phyloP scores from a whole-genome alignment of 495 filamentous ascomycete genomes.

The Xylaria venustula region DNA sequence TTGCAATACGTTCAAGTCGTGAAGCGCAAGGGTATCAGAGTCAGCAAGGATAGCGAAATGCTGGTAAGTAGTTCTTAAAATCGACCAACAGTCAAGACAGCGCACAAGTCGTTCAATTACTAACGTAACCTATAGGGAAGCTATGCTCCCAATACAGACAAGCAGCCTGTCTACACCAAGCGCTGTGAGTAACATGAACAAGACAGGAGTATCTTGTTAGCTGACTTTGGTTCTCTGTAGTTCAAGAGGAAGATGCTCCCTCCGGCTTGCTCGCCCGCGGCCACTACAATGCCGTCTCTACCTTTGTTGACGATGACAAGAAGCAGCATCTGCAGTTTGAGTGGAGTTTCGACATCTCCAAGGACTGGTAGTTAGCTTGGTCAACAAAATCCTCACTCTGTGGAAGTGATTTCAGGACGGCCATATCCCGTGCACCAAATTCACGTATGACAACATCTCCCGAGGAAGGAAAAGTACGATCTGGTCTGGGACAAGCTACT shows the following conservation, averaged over 20 bases:
- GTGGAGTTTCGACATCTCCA: conserved; percentile 92
- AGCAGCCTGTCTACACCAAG: conserved; percentile 81
- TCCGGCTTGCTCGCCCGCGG: conserved; percentile 84
- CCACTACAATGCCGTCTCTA: conserved; percentile 78
- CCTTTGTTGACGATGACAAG: conserved; percentile 90
- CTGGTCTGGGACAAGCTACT: not conserved
- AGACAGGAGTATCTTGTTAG: not conserved
- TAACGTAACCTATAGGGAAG: conserved; percentile 55
- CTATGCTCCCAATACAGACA: conserved; percentile 83
- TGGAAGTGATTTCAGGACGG: not conserved
- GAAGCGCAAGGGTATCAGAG: conserved; percentile 78
- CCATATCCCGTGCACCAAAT: not conserved
- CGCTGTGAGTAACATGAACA: conserved; percentile 65
- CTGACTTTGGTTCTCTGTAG: conserved; percentile 42
- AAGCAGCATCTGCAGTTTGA: conserved; percentile 83
- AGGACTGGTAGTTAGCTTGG: conserved; percentile 69
- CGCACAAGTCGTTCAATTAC: conserved; percentile 2
- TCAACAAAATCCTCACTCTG: not conserved
- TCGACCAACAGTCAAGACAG: no score
- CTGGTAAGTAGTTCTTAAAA: no score
- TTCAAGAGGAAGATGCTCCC: conserved; percentile 85
- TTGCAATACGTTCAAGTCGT: conserved; percentile 93
- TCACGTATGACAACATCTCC: not conserved
- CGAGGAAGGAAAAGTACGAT: not conserved
- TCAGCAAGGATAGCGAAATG: conserved; percentile 95